Conservation (phyloP, 768 basidiomycete species). For the Agaricus subrufescens region DNA sequence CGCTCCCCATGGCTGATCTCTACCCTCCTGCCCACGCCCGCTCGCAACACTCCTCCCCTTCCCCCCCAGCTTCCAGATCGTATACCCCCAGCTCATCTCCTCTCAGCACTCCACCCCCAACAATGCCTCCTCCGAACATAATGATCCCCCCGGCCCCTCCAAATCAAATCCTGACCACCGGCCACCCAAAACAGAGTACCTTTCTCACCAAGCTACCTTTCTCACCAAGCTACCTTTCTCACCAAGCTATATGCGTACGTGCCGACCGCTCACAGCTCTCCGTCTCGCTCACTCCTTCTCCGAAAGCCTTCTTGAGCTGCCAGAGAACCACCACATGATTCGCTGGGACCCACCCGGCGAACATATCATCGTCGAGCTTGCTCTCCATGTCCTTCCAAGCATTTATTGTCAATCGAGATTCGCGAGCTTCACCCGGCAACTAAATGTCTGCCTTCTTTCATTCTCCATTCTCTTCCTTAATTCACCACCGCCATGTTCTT, state of each 20-base stretch:
- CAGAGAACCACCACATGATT: conserved; percentile 95
- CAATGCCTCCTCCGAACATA: conserved; percentile 40
- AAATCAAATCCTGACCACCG: conserved; percentile 33
- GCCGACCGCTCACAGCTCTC: conserved; percentile 14
- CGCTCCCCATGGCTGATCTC: conserved; percentile 49
- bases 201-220: conserved; percentile 96
- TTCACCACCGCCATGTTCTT: neutral
- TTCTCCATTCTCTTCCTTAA: conserved; percentile 17
- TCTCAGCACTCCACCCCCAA: conserved; percentile 36
- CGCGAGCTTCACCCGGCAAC: conserved; percentile 94
- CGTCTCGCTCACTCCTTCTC: neutral
- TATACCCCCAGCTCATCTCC: conserved; percentile 31
- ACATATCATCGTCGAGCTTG: conserved; percentile 94
- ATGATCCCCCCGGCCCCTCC: conserved; percentile 42
- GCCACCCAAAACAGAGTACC: conserved; percentile 69
- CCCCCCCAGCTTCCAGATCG: conserved; percentile 25
- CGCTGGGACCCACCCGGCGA: conserved; percentile 93
- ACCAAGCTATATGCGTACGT: conserved; percentile 93
- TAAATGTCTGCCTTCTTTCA: conserved; percentile 67
- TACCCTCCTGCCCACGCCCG: conserved; percentile 42
- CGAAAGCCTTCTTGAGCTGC: conserved; percentile 76
- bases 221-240: conserved; percentile 92
- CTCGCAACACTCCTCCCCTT: conserved; percentile 14
- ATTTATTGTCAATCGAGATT: conserved; percentile 96
- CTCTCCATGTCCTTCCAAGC: conserved; percentile 88